Conservation (phyloP, 768 basidiomycete species). For the Suillus discolor region DNA sequence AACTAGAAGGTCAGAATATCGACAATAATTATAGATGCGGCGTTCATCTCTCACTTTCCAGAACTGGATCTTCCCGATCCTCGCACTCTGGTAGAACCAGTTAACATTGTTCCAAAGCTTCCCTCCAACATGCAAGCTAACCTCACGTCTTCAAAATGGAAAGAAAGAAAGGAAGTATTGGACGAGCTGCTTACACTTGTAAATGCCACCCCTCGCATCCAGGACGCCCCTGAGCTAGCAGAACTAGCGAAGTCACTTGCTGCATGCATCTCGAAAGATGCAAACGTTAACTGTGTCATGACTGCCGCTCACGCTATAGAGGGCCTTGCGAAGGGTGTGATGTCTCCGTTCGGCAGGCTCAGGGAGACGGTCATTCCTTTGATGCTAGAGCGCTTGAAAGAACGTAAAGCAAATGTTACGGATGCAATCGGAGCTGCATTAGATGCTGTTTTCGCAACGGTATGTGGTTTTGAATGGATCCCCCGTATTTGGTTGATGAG, state of each 20-base stretch:
- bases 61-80: slow-evolving; percentile 71
- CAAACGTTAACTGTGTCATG: slow-evolving; percentile 95
- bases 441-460: slow-evolving; percentile 85
- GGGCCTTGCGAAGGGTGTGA: slow-evolving; percentile 81
- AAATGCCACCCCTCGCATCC: slow-evolving; percentile 70
- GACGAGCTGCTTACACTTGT: slow-evolving; percentile 80
- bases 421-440: slow-evolving; percentile 87
- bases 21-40: slow-evolving; percentile 2
- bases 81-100: slow-evolving; percentile 75
- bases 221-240: slow-evolving; percentile 75
- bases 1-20: slow-evolving; percentile 48
- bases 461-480: slow-evolving; percentile 42
- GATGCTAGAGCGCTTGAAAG: slow-evolving; percentile 90
- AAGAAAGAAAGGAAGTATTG: slow-evolving; percentile 90
- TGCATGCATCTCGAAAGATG: slow-evolving; percentile 80
- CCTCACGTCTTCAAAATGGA: slow-evolving; percentile 95
- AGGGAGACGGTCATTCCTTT: slow-evolving; percentile 71
- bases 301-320: slow-evolving; percentile 85
- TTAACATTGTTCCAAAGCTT: slow-evolving; percentile 76
- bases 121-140: slow-evolving; percentile 73
- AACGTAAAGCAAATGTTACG: slow-evolving; percentile 88
- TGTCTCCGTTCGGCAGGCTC: slow-evolving; percentile 71
- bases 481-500: slow-evolving; percentile 11
- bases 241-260: slow-evolving; percentile 80
- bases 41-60: slow-evolving; percentile 22